Percentiles rank a stretch among this genome's conserved stretches.
These are phyloP conservation scores for Paspalum vaginatum DNA, from an alignment of 176 grass and related monocot species.

Conservation along the genomic window DNA sequence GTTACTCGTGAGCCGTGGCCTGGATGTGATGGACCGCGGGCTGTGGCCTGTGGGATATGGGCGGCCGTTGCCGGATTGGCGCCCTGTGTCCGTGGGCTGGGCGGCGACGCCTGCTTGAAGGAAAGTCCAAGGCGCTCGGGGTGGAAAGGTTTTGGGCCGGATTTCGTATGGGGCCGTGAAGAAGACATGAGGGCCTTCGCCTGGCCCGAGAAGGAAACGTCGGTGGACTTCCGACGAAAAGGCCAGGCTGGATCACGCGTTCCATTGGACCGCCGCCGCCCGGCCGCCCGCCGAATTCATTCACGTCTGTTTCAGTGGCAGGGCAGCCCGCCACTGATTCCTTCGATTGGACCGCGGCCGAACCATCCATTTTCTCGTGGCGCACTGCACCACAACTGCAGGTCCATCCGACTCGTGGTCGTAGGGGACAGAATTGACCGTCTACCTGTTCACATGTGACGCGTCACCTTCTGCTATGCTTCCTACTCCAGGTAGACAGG, in stretches of 20 bases:
- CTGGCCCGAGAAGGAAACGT: neutral
- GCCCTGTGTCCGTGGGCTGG: neutral
- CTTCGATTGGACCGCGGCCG: neutral
- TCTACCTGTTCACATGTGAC: conserved; percentile 45
- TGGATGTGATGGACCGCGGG: neutral
- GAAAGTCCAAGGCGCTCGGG: neutral
- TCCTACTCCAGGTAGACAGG: neutral
- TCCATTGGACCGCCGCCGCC: neutral
- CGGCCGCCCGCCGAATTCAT: conserved; percentile 9
- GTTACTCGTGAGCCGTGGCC: conserved; percentile 23
- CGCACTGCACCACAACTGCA: neutral
- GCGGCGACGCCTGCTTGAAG: neutral
- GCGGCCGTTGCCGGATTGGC: neutral
- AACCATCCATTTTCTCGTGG: conserved; percentile 34
- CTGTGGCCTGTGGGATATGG: neutral
- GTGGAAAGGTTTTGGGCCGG: neutral
- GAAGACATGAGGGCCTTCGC: too few species aligned
- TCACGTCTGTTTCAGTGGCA: too few species aligned
- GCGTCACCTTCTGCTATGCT: conserved; percentile 23
- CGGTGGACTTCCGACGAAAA: neutral
- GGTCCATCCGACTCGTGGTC: conserved; percentile 3
- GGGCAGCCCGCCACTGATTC: neutral
- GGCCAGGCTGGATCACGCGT: neutral
- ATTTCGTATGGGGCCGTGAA: too few species aligned
- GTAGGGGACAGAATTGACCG: conserved; percentile 48